Percentiles rank a stretch among this genome's conserved stretches.
Evolutionary conservation across 202 grass and related monocot genomes (phyloP).

Genomic region (Brachypodium distachyon): DNA sequence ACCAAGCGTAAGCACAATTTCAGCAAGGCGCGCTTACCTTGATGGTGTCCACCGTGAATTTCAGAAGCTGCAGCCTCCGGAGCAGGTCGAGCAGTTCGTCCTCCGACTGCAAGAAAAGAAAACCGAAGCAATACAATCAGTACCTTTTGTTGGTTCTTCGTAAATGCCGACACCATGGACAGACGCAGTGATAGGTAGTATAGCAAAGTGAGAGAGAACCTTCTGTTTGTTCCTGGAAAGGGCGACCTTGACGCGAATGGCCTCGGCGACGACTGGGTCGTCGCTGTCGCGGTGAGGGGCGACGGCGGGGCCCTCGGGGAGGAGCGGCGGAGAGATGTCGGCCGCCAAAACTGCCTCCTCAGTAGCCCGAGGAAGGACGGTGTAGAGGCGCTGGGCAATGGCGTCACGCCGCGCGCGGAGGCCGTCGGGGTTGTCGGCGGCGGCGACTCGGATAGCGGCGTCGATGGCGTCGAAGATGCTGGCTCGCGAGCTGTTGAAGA

Average conservation of each 20-base stretch:
- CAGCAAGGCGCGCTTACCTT: conserved; percentile 30
- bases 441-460: conserved; percentile 39
- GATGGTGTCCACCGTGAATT: conserved; percentile 62
- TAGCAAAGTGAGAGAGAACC: conserved; percentile 18
- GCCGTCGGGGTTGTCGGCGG: conserved; percentile 28
- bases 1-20: too few relatives aligned
- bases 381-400: conserved; percentile 51
- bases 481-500: conserved; percentile 34
- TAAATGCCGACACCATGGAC: neutral
- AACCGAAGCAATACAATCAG: neutral
- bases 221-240: conserved; percentile 26
- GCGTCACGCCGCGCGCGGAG: conserved; percentile 34
- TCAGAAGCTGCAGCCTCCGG: conserved; percentile 41
- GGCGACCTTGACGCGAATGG: conserved; percentile 56
- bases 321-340: neutral
- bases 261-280: conserved; percentile 35
- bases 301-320: conserved; percentile 4
- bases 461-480: conserved; percentile 47
- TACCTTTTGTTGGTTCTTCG: too few relatives aligned
- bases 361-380: conserved; percentile 8
- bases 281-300: neutral
- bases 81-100: conserved; percentile 55
- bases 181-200: neutral
- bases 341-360: neutral
- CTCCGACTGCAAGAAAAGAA: conserved; percentile 49